Percentiles rank a stretch among this genome's conserved stretches.
phyloP scores from a whole-genome alignment of 2,329 filamentous ascomycete genomes.

The Cadophora sp. region DNA sequence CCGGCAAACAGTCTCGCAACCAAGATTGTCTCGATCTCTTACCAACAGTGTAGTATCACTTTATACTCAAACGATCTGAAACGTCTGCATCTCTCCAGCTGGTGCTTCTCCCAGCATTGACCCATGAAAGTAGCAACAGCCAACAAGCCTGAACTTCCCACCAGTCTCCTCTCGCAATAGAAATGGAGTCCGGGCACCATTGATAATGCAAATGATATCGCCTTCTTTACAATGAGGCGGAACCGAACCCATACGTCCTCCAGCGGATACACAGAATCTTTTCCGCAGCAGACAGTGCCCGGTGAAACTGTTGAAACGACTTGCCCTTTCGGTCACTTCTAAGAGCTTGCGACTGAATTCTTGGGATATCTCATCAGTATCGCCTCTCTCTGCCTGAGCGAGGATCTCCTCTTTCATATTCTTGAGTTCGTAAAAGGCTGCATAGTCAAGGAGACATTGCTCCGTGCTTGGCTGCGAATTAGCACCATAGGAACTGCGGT shows the following conservation, averaged over 20 bases:
- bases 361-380: too few species aligned
- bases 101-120: conserved; percentile 1
- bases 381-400: background rate
- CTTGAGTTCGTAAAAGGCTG: background rate
- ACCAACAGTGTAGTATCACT: too few species aligned
- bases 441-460: conserved; percentile 1
- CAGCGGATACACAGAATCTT: conserved; percentile 7
- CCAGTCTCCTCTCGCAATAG: background rate
- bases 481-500: background rate
- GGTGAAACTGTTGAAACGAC: background rate
- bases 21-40: too few species aligned
- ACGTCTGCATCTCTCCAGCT: background rate
- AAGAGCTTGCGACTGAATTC: background rate
- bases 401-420: background rate
- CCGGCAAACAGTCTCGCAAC: too few species aligned
- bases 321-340: background rate
- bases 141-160: conserved; percentile 1
- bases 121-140: conserved; percentile 1
- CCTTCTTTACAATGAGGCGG: background rate
- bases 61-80: background rate
- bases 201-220: conserved; percentile 11
- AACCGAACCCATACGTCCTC: conserved; percentile 12
- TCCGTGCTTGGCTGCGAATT: background rate
- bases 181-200: conserved; percentile 7
- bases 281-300: background rate